Base-by-base conservation (phyloP, 148 eudicot genomes). In the Camellia japonica region DNA sequence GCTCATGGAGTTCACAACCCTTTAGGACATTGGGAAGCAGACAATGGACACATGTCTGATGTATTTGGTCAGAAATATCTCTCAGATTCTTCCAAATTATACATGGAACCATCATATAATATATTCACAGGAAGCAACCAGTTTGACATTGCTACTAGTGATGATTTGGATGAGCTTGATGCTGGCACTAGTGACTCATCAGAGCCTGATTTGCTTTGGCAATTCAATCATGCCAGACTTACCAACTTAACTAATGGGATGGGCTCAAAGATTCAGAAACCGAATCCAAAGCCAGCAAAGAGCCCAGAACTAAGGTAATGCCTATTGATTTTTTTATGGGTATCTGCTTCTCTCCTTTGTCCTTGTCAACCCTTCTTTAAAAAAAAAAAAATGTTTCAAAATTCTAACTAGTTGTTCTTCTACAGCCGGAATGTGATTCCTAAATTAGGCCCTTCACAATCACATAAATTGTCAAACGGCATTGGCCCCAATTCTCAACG, bases 161-260 rank as follows among this genome's bases (percentile, higher is more conserved):
- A 92, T 80, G 93, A 94, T 54, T 76, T 88, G 78, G 97, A 97
- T 75, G 99, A 94, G 84, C 84, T 91, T 87, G 99, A 94, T 87
- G 99, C 97, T 80, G 97, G 93, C 75, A 94, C 98, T 13, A 97
- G 95, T 44, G 97, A 94, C 80, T 97, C 99, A 8, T 96, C 99
- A 0, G 99, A 97, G 85, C 92, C 99, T 71, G 99, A 97, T 85
- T 87, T 94, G 86, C 89, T 92, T 72, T 97, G 98, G 98, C 98
- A 92, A 80, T 92, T 88, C 65, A 94, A 92, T 63, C 93, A 92
- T 71, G 84, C 94, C 80, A 94, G 90, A 85, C 86, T 92, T 77
- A 84, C 90, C 66, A 83, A 82, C 71, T 81, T 87, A 74, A 78
- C 87, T 51, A 92, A 83, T 76, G 97, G 90, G 71, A 76, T 79